Base-by-base conservation (phyloP, 257 asterid species). In the Paraleonurus japonicus region DNA sequence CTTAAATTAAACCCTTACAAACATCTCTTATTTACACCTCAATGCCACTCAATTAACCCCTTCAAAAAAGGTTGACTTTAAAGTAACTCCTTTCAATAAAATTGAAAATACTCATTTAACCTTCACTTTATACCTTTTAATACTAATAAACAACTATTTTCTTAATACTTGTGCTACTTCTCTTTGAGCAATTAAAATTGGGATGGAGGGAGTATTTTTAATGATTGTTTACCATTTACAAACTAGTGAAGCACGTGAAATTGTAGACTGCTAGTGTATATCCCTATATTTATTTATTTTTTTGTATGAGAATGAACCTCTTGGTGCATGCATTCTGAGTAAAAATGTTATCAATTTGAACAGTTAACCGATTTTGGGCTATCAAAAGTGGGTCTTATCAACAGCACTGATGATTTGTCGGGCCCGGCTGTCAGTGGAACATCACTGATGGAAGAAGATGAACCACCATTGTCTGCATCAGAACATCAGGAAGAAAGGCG, bases 311-410 rank as follows among this genome's bases (percentile, higher is more conserved):
- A 70, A 54, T 35, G 6, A 20, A 53, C 67, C 65, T 60, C 54
- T 50, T 57, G 43, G 41, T 62, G 73, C 24, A 33, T 76, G 72
- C 71, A 64, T 57, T 74, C 51, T 24, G 35, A 70, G 67, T 66
- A 73, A 11, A 63, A 32, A 43, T 24, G 16, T 67, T 72, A 20
- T 76, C 62, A 47, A 76, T 61, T 50, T 81, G 65, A 79, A 76
- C 96, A 95, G 99, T 85, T 95, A 79, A 95, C 99, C 73, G 99
- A 92, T 75, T 95, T 95, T 82, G 99, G 99, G 86, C 96, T 95
- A 74, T 95, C 99, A 61, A 95, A 89, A 90, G 98, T 95, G 68
- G 99, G 99, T 84, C 96, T 95, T 57, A 95, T 91, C 84, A 80
- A 91, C 86, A 94, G 98, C 78, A 95, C 99, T 24, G 97, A 90